Evolutionary conservation across 176 grass and related monocot genomes (phyloP).

Genomic region (Eragrostis nindensis): DNA sequence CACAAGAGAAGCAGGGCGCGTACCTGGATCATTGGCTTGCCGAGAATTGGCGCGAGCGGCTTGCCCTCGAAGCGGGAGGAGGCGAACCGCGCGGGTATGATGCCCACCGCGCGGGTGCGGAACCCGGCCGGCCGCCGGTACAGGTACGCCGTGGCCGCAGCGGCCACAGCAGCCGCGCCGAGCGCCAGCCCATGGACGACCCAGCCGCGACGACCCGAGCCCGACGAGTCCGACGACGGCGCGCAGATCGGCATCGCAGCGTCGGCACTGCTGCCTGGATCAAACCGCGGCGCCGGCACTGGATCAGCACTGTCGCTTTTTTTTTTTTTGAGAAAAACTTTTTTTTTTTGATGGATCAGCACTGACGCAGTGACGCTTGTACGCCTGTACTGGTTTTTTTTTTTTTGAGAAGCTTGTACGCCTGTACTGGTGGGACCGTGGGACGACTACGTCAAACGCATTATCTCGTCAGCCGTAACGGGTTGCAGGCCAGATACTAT

Average conservation of each 20-base stretch:
- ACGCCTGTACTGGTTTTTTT: no score
- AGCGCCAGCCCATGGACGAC: conserved; percentile 57
- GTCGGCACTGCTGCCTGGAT: conserved; percentile 23
- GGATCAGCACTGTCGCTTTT: background rate
- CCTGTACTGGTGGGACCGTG: no score
- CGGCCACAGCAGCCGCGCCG: conserved; percentile 46
- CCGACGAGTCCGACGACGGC: conserved; percentile 47
- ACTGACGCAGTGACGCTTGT: no score
- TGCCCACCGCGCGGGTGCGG: conserved; percentile 70
- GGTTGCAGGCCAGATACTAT: background rate
- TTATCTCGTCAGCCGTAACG: background rate
- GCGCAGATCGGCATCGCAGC: conserved; percentile 68
- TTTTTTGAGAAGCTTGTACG: no score
- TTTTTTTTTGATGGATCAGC: no score
- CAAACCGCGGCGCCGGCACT: background rate
- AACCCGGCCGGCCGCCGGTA: conserved; percentile 50
- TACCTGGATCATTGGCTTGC: conserved; percentile 93
- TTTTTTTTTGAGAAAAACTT: no score
- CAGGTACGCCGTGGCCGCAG: conserved; percentile 43
- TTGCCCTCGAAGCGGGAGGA: conserved; percentile 93
- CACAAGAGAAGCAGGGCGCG: background rate
- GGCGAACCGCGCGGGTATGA: conserved; percentile 91
- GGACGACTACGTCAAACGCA: background rate
- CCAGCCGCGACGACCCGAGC: conserved; percentile 41
- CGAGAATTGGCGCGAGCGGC: conserved; percentile 77